These are phyloP conservation scores for Pichia sp. DNA, from an alignment of 1,139 yeast genomes.

Conservation along the genomic window DNA sequence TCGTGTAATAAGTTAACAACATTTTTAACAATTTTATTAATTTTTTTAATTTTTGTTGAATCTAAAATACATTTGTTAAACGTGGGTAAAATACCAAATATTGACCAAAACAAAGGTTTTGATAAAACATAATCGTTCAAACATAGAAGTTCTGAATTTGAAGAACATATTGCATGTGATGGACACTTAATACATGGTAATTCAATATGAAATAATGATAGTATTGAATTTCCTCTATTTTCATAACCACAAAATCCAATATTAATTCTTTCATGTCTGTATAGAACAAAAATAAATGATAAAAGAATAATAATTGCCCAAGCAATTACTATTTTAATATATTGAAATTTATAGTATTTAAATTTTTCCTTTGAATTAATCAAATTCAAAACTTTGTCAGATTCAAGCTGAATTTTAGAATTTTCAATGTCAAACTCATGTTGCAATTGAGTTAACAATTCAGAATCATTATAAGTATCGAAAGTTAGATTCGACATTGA, in stretches of 20 bases:
- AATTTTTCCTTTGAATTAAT: conserved; percentile 12
- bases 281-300: conserved; percentile 26
- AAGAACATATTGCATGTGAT: conserved; percentile 68
- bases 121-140: conserved; percentile 60
- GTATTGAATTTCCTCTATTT: conserved; percentile 21
- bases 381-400: conserved; percentile 19
- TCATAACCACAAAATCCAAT: conserved; percentile 72
- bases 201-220: conserved; percentile 10
- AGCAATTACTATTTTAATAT: conserved; percentile 10
- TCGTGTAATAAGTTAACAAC: conserved; percentile 62
- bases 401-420: conserved; percentile 23
- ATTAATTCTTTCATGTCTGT: conserved; percentile 50
- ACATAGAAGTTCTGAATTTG: conserved; percentile 56
- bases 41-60: conserved; percentile 63
- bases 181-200: conserved; percentile 76
- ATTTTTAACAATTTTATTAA: conserved; percentile 60
- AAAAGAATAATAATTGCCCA: conserved; percentile 20
- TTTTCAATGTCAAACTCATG: conserved; percentile 23
- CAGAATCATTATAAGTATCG: conserved; percentile 16
- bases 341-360: conserved; percentile 10
- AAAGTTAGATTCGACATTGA: not conserved
- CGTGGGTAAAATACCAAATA: conserved; percentile 51
- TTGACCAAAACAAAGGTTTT: conserved; percentile 50
- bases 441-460: conserved; percentile 17
- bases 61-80: conserved; percentile 68